phyloP scores from a whole-genome alignment of 495 filamentous ascomycete species.

The Ascodesmis nigricans region DNA sequence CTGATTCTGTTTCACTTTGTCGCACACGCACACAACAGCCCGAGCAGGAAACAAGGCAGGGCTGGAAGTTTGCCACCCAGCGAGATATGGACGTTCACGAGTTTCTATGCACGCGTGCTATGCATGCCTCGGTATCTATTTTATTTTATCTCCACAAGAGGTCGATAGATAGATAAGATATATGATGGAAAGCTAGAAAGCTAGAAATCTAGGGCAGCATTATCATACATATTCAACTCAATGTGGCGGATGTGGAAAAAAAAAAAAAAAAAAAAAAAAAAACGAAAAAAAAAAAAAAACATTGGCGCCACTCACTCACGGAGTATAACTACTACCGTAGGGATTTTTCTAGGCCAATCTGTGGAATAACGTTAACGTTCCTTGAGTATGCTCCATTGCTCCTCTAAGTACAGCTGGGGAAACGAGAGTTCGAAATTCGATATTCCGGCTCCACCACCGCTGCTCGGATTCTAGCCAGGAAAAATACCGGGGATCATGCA shows the following conservation, averaged over 20 bases:
- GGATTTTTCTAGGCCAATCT: not conserved
- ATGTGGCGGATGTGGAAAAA: no score
- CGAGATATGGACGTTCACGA: not conserved
- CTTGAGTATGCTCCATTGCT: not conserved
- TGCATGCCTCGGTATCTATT: not conserved
- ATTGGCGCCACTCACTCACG: not conserved
- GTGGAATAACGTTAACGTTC: not conserved
- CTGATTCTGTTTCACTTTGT: constrained; percentile 10
- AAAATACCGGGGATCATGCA: not conserved
- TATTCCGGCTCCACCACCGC: not conserved
- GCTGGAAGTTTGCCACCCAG: not conserved
- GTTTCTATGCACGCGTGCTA: not conserved
- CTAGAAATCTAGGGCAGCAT: not conserved
- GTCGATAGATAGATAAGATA: no score
- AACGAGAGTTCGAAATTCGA: not conserved
- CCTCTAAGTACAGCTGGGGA: not conserved
- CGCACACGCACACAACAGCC: constrained; percentile 13
- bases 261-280: not conserved
- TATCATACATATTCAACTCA: not conserved
- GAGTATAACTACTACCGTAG: not conserved
- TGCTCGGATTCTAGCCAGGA: not conserved
- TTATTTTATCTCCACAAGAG: not conserved
- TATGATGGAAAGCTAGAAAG: not conserved
- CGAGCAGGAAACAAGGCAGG: no score
- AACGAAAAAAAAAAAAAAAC: not conserved